A percentile compares a stretch with the other conserved stretches of the same genome.
These are phyloP conservation scores for Paraphoma sp. DNA, from an alignment of 2,329 filamentous ascomycete genomes.

Conservation along the genomic window DNA sequence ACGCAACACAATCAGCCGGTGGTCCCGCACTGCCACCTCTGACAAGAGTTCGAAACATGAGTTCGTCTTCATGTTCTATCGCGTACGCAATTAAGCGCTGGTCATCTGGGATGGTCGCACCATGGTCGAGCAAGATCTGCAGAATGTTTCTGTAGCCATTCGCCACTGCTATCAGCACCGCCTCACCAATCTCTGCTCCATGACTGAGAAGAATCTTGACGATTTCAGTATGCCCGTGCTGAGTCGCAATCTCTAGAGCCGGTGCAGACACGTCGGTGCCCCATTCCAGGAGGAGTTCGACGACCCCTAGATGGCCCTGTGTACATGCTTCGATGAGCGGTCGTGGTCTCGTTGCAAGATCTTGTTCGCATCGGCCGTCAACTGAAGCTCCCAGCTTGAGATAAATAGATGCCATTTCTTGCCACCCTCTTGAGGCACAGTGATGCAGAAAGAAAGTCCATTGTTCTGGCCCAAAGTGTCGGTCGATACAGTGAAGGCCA, in stretches of 20 bases:
- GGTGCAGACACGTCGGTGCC: background rate
- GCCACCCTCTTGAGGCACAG: constrained; percentile 5
- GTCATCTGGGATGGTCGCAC: too few species aligned
- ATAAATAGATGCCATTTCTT: constrained; percentile 7
- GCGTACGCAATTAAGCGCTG: too few species aligned
- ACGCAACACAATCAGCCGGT: too few species aligned
- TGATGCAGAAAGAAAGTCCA: constrained; percentile 1
- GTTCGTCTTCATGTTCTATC: too few species aligned
- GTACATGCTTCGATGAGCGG: background rate
- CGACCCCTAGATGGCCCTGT: background rate
- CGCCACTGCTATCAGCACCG: background rate
- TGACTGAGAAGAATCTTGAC: background rate
- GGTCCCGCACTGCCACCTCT: too few species aligned
- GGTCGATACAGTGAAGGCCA: constrained; percentile 41
- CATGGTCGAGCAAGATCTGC: too few species aligned
- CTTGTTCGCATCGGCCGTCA: background rate
- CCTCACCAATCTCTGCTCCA: background rate
- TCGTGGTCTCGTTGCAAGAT: background rate
- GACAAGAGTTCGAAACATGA: too few species aligned
- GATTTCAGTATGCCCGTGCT: background rate
- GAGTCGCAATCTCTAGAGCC: background rate
- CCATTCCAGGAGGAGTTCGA: background rate
- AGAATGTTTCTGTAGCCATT: background rate
- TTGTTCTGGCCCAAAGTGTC: background rate
- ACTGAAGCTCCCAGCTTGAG: constrained; percentile 4